Conservation (phyloP, 257 asterid genomes). For the Paraleonurus japonicus region DNA sequence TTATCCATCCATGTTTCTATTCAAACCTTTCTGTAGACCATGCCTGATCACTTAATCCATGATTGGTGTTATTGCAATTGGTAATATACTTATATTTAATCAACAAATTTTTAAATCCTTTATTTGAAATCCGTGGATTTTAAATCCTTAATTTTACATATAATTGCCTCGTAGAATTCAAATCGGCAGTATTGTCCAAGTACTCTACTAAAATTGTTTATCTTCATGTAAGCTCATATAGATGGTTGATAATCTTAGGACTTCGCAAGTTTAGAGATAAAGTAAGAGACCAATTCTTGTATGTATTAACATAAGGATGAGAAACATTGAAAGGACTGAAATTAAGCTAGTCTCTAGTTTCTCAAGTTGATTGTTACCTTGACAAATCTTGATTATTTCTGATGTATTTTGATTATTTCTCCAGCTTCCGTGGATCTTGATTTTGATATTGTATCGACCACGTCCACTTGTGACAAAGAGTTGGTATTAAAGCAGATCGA, state of each 20-base stretch:
- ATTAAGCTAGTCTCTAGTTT: not conserved
- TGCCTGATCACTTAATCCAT: not conserved
- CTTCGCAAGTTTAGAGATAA: not conserved
- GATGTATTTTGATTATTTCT: not conserved
- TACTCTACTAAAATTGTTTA: not conserved
- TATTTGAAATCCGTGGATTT: too few relatives aligned
- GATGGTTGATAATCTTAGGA: not conserved
- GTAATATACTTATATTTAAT: not conserved
- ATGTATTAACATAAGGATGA: not conserved
- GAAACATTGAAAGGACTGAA: not conserved
- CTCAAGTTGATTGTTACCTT: not conserved
- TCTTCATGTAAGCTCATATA: not conserved
- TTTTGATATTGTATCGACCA: slow-evolving; percentile 15
- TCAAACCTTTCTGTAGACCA: not conserved
- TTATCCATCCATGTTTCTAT: not conserved
- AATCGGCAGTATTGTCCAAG: not conserved
- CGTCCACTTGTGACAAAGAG: slow-evolving; percentile 21
- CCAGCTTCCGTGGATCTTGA: slow-evolving; percentile 35
- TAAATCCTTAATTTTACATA: too few relatives aligned
- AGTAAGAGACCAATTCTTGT: not conserved
- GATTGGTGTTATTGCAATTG: not conserved
- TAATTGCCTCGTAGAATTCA: not conserved
- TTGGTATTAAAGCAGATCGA: slow-evolving; percentile 31
- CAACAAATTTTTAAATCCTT: too few relatives aligned
- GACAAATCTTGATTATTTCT: not conserved